Evolutionary conservation across 2,329 filamentous ascomycete genomes (phyloP), one percentile per base, ranked within the genome.

Genomic region (Macrophomina phaseolina): DNA sequence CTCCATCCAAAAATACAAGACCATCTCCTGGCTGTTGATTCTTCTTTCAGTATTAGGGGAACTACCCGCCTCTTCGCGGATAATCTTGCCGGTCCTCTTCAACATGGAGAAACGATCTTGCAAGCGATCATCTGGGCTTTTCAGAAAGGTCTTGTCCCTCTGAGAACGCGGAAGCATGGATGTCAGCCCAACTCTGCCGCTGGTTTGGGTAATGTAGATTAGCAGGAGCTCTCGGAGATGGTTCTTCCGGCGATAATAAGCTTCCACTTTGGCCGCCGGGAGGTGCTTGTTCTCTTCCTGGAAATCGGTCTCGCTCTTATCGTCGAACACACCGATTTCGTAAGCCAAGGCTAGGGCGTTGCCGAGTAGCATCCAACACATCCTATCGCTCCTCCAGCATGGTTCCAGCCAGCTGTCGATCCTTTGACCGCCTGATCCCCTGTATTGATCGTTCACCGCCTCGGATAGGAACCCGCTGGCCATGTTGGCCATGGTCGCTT

Each of bases 381-480:
- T 97, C 65, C 93, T 91, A 74, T 97, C 94, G 68, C 82, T 84
- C 72, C 94, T 87, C 93, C 94, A 97, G 8, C 93, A 94, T 2
- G 95, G 95, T 77, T 99, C 95, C 4, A 98, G 87, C 93, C 95
- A 98, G 76, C 93, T 94, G 75, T 97, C 93, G 70, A 97, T 95
- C 34, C 93, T 85, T 76, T 91, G 90, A 9, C 92, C 93, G 52
- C 93, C 92, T 23, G 93, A 86, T n/a, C 88, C 87, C 36, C 85
- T 86, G 36, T 66, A 67, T 9, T 69, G 66, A 23, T 70, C 67
- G 3, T 58, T 40, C 8, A 14, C 46, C 34, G 60, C 49, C 18
- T 60, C 64, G 16, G 53, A 51, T 14, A 60, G 30, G n/a, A 23
- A 51, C 3, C 53, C 64, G 11, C 72, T 28, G 23, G 48, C 14